Evolutionary conservation across 345 rosid species (phyloP), one percentile per base, ranked within the genome.

Genomic region (Murraya paniculata): DNA sequence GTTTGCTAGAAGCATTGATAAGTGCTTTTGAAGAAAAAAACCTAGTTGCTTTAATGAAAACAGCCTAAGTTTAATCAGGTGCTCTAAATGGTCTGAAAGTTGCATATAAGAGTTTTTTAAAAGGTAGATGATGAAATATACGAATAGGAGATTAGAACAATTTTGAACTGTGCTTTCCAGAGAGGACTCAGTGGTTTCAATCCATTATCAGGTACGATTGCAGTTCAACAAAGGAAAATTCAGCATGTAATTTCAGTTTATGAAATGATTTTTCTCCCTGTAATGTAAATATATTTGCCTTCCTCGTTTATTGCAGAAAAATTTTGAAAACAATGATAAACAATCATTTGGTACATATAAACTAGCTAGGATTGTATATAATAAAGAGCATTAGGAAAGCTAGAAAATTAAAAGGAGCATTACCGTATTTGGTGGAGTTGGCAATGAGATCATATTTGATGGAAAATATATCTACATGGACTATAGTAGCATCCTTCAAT

Each of bases 361-460:
- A 18, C 21, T 0, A 19, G 22, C 18, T 13, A 45, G 16, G 50
- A 45, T 45, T 45, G 50, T 13, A 45, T 45, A 3, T 45, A 45
- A 13, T 13, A 45, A 13, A 45, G 18, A 45, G 18, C 1, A 45
- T 13, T 45, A 45, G 50, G 18, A 45, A 45, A 45, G 4, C 50
- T 45, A 18, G 50, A 45, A 45, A 45, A 27, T 16, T 5, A 5
- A 64, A 48, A 22, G 14, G 16, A 68, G 41, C 82, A 81, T 45
- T 83, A 91, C 97, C 92, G 60, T 91, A 84, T 45, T 80, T 85
- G 28, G 79, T 66, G 82, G 94, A 76, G 64, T 86, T 90, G 74
- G 91, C 87, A 57, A 92, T 90, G 77, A 94, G 94, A 80, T 91
- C 91, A 22, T 88, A 87, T 76, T 94, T 92, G 81, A 92, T 88